Percentiles rank a stretch among this genome's conserved stretches.
phyloP scores from a whole-genome alignment of 768 basidiomycete species.

The Auricularia cornea region DNA sequence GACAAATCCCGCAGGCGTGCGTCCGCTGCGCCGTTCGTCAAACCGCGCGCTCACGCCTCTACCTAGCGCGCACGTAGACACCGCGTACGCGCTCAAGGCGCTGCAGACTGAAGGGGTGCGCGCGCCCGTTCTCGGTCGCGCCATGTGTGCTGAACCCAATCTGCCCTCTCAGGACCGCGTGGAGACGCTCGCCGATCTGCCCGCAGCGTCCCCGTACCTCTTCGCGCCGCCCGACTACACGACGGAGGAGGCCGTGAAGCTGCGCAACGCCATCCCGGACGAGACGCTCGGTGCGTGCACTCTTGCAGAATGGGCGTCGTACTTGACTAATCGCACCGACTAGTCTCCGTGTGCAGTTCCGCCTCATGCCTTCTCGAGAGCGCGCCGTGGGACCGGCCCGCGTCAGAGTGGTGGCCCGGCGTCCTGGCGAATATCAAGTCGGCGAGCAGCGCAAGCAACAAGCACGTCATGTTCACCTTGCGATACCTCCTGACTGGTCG shows the following conservation, averaged over 20 bases:
- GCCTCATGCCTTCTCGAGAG: constrained; percentile 15
- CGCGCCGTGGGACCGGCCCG: constrained; percentile 24
- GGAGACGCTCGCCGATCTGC: constrained; percentile 63
- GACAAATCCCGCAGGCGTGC: constrained; percentile 53
- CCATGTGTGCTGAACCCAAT: too few species aligned
- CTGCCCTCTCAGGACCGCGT: constrained; percentile 48
- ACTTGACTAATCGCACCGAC: neutral
- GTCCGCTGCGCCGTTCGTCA: constrained; percentile 1
- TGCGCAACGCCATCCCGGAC: constrained; percentile 37
- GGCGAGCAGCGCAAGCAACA: constrained; percentile 36
- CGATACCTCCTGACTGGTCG: constrained; percentile 74
- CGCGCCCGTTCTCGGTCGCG: constrained; percentile 31
- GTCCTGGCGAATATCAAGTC: constrained; percentile 36
- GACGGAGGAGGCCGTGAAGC: constrained; percentile 44
- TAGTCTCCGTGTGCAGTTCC: constrained; percentile 7
- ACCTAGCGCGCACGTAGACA: constrained; percentile 1
- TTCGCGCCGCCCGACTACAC: constrained; percentile 62
- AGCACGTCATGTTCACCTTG: constrained; percentile 60
- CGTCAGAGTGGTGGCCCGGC: constrained; percentile 26
- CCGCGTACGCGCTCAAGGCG: constrained; percentile 32
- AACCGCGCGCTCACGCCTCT: too few species aligned
- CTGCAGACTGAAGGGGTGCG: constrained; percentile 44
- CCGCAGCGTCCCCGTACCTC: constrained; percentile 61
- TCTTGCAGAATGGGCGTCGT: constrained; percentile 5
- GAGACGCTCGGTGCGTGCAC: constrained; percentile 39